phyloP scores from a whole-genome alignment of 805 yeast species.

The Yarrowia sp. region DNA sequence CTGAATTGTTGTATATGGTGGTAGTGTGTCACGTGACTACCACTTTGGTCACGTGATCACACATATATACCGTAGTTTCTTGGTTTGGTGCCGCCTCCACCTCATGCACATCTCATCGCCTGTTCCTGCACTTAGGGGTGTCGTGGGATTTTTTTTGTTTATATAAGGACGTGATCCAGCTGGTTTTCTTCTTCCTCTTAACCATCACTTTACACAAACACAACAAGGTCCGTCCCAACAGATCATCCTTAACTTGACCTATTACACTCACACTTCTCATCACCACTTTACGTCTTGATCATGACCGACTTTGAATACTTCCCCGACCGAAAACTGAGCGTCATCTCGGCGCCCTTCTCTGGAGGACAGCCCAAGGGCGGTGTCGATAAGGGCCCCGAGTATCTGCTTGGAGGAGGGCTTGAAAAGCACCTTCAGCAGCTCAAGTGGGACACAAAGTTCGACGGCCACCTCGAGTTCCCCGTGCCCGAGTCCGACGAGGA shows the following conservation, averaged over 20 bases:
- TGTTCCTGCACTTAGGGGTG: constrained; percentile 27
- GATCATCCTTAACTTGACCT: background rate
- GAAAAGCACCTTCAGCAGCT: constrained; percentile 57
- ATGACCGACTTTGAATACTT: constrained; percentile 46
- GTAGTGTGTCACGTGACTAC: too few relatives aligned
- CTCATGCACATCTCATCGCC: constrained; percentile 27
- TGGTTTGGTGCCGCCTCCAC: too few relatives aligned
- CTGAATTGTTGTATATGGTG: too few relatives aligned
- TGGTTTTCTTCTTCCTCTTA: background rate
- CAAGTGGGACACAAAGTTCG: constrained; percentile 66
- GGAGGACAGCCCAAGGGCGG: constrained; percentile 96
- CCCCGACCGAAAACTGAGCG: constrained; percentile 55
- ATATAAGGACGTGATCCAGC: background rate
- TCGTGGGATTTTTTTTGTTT: background rate
- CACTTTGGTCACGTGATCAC: too few relatives aligned
- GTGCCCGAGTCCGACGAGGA: constrained; percentile 51
- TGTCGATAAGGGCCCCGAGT: constrained; percentile 91
- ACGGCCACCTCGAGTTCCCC: constrained; percentile 37
- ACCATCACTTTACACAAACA: background rate
- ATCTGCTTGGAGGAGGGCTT: constrained; percentile 70
- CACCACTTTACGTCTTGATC: too few relatives aligned
- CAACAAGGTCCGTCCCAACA: background rate
- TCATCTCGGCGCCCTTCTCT: constrained; percentile 86
- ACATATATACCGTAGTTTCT: too few relatives aligned
- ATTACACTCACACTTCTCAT: background rate